phyloP scores from a whole-genome alignment of 2,329 filamentous ascomycete genomes.

The Macrophomina phaseolina region DNA sequence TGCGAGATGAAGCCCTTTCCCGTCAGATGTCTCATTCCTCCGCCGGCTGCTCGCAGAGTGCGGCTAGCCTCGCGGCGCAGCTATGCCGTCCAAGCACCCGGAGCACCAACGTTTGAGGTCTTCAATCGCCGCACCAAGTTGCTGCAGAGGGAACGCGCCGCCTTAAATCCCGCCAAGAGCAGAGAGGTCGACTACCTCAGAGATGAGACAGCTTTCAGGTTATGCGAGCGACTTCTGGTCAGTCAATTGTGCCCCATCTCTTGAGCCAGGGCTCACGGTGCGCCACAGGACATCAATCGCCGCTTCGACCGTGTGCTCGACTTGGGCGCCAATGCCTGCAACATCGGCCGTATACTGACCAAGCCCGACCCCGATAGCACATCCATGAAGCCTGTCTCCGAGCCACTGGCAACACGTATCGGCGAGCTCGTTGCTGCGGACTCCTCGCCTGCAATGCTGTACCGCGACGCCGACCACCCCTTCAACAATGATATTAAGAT shows the following conservation, averaged over 20 bases:
- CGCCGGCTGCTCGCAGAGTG: conserved; percentile 34
- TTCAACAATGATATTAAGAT: conserved; percentile 79
- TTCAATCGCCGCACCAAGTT: conserved; percentile 91
- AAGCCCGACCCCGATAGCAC: conserved; percentile 67
- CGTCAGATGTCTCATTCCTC: conserved; percentile 44
- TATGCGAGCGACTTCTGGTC: conserved; percentile 86
- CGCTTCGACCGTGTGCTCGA: conserved; percentile 85
- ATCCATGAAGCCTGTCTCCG: conserved; percentile 62
- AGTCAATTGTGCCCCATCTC: conserved; percentile 25
- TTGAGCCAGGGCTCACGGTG: background rate
- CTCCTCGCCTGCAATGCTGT: conserved; percentile 75
- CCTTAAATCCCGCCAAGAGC: conserved; percentile 70
- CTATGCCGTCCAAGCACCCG: conserved; percentile 80
- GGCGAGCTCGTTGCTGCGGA: conserved; percentile 80
- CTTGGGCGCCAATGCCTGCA: conserved; percentile 93
- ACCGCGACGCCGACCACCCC: conserved; percentile 75
- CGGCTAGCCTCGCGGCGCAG: conserved; percentile 36
- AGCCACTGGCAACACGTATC: conserved; percentile 74
- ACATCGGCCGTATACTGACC: conserved; percentile 82
- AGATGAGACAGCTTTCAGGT: conserved; percentile 83
- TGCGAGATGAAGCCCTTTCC: conserved; percentile 40
- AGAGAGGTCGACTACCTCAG: conserved; percentile 89
- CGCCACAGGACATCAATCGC: conserved; percentile 84
- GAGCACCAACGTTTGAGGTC: conserved; percentile 81
- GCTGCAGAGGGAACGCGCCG: conserved; percentile 88